Evolutionary conservation across 2,329 filamentous ascomycete species (phyloP), one percentile per base, ranked within the genome.

Genomic region (Penicillium sp.): DNA sequence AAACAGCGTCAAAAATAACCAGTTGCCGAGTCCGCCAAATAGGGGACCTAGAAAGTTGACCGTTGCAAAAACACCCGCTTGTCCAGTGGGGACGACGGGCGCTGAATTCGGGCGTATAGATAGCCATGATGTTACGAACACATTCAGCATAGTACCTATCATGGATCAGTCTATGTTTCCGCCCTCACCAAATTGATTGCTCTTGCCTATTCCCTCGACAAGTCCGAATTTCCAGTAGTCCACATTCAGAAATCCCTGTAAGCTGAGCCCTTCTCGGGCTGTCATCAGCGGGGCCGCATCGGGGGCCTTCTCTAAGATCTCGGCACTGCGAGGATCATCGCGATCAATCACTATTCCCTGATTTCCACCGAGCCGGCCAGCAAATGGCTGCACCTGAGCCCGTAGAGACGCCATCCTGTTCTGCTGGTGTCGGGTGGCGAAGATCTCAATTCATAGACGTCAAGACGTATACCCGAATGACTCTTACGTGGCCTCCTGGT

Each of bases 281-380:
- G 66, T 65, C 69, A 77, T 71, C 24, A 67, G 70, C 5, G 75
- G 74, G 12, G 71, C 72, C 9, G 75, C 74, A 59, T 77, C 75
- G 0, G 75, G 75, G 10, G 70, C 60, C 18, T 63, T 62, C 36
- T 71, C 58, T 45, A 72, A 54, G 21, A 66, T 38, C 10, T 62
- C 61, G 9, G 58, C 52, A 54, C 69, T 67, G 34, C 65, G 46
- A 55, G 62, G 47, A 61, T 67, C 64, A 47, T 62, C 62, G 29
- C 65, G 66, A 45, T 72, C 60, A 5, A 68, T 58, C 49, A 57
- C 50, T 29, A 72, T 70, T 41, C 65, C 65, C 58, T 73, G 71
- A 47, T 73, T 73, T 16, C 66, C 70, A 33, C 71, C 71, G 2
- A 73, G 42, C 23, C 70, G 67, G 42, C 71, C 71, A 2, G 70